These are phyloP conservation scores for Aspergillus awamori DNA, from an alignment of 2,329 filamentous ascomycete genomes.

Conservation along the genomic window DNA sequence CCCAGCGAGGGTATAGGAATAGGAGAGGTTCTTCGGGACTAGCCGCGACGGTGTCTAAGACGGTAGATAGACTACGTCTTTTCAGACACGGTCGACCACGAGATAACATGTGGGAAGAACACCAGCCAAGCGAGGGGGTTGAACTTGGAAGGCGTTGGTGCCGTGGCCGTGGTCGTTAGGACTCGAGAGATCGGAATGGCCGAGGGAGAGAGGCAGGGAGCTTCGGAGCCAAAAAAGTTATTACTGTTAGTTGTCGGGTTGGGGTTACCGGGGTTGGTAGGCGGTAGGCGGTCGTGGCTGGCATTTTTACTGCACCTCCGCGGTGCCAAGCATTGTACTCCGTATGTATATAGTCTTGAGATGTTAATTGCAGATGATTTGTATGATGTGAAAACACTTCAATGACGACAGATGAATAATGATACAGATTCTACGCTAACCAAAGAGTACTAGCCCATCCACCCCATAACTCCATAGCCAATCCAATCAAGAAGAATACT, in stretches of 20 bases:
- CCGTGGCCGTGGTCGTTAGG: too few species aligned
- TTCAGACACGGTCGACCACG: constrained; percentile 45
- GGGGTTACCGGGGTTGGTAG: too few species aligned
- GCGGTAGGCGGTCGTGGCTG: too few species aligned
- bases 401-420: too few species aligned
- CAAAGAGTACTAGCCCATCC: not conserved
- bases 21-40: constrained; percentile 47
- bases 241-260: not conserved
- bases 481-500: constrained; percentile 19
- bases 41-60: constrained; percentile 41
- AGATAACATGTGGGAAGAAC: constrained; percentile 43
- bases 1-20: constrained; percentile 51
- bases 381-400: too few species aligned
- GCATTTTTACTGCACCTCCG: too few species aligned
- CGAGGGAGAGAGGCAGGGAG: too few species aligned
- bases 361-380: too few species aligned
- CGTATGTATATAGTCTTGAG: too few species aligned
- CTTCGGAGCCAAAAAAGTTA: not conserved
- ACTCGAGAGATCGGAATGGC: too few species aligned
- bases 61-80: constrained; percentile 40
- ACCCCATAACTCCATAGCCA: not conserved
- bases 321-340: not conserved
- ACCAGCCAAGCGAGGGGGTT: not conserved
- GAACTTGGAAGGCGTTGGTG: not conserved
- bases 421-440: too few species aligned